phyloP scores from a whole-genome alignment of 1,139 yeast genomes.

The Lodderomyces theae region DNA sequence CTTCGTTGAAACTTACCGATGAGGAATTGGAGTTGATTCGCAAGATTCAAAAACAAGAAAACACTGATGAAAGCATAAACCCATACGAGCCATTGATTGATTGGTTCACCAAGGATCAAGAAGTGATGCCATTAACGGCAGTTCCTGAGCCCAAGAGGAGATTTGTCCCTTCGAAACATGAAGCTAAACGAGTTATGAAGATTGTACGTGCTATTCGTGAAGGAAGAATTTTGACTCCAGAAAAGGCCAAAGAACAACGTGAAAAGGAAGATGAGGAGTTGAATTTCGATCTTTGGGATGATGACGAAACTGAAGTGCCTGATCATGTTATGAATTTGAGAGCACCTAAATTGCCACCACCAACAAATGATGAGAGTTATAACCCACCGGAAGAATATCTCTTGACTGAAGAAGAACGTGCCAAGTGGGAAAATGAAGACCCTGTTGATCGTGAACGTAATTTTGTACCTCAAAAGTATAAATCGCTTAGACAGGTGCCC shows the following conservation, averaged over 20 bases:
- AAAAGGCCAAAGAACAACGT: conserved; percentile 50
- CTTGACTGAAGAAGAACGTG: conserved; percentile 71
- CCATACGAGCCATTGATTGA: conserved; percentile 95
- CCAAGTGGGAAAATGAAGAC: conserved; percentile 68
- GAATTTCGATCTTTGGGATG: conserved; percentile 78
- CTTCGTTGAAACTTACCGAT: conserved; percentile 76
- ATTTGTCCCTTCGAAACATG: conserved; percentile 94
- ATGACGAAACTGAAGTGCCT: conserved; percentile 50
- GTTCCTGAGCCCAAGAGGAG: conserved; percentile 97
- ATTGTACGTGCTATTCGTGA: conserved; percentile 94
- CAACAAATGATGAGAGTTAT: conserved; percentile 93
- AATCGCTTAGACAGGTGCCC: conserved; percentile 85
- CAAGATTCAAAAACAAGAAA: conserved; percentile 81
- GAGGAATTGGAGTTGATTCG: conserved; percentile 89
- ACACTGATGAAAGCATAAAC: conserved; percentile 73
- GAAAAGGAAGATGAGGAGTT: conserved; percentile 38
- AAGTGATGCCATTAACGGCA: conserved; percentile 90
- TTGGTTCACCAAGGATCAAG: conserved; percentile 87
- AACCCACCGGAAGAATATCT: conserved; percentile 97
- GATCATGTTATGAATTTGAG: conserved; percentile 86
- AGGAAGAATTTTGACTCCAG: conserved; percentile 84
- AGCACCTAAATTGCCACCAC: conserved; percentile 95
- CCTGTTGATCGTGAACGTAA: conserved; percentile 78
- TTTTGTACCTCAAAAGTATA: conserved; percentile 79
- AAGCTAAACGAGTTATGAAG: conserved; percentile 94